Conservation (phyloP, 139 green algal species). For the Chlorella vulgaris region DNA sequence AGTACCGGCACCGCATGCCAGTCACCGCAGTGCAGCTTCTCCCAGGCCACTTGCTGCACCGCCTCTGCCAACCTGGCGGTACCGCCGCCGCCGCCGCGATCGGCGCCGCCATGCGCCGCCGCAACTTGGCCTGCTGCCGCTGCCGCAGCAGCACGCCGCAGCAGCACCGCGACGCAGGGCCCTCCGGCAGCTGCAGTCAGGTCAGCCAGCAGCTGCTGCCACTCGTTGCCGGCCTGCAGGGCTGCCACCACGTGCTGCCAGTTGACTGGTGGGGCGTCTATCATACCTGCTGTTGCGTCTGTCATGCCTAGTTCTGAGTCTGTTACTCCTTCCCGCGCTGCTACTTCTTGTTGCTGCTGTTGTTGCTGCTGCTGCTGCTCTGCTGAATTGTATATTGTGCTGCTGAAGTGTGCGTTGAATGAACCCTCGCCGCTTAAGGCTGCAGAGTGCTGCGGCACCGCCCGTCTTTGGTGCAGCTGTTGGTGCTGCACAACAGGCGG, state of each 20-base stretch:
- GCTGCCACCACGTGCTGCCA: slow-evolving; percentile 2
- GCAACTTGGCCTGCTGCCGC: background rate
- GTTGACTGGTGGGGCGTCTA: background rate
- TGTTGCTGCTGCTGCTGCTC: background rate
- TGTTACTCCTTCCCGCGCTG: background rate
- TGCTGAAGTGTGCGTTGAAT: too few species aligned
- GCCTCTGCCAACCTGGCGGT: slow-evolving; percentile 18
- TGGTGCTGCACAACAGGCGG: too few species aligned
- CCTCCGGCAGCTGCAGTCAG: background rate
- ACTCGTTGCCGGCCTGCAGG: slow-evolving; percentile 15
- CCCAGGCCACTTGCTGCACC: slow-evolving; percentile 57
- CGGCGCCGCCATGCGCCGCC: background rate
- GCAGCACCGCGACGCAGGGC: slow-evolving; percentile 11
- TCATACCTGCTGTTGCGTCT: background rate
- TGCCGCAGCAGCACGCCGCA: background rate
- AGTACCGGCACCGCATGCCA: slow-evolving; percentile 76
- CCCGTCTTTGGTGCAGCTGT: too few species aligned
- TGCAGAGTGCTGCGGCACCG: background rate
- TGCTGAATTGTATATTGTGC: too few species aligned
- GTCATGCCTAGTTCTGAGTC: background rate
- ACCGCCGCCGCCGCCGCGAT: background rate
- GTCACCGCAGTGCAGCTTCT: slow-evolving; percentile 86
- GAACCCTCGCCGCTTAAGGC: too few species aligned
- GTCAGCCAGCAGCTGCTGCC: background rate
- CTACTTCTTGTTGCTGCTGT: background rate